These are phyloP conservation scores for Lasiosphaeria ovina DNA, from an alignment of 495 filamentous ascomycete genomes.

Conservation along the genomic window DNA sequence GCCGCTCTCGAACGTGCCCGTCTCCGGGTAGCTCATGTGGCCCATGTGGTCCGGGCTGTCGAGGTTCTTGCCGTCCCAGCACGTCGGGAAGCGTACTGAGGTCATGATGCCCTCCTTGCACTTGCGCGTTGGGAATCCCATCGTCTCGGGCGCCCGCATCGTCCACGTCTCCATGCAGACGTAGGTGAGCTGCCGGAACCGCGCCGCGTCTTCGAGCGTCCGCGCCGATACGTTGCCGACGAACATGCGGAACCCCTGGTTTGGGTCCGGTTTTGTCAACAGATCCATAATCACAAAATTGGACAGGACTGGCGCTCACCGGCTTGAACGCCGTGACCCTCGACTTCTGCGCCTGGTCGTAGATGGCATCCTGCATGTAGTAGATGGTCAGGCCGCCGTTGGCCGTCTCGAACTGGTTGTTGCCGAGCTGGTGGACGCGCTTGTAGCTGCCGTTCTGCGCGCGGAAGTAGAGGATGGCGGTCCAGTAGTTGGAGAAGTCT, in stretches of 20 bases:
- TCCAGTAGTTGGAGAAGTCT: conserved; percentile 36
- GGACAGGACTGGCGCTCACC: conserved; percentile 19
- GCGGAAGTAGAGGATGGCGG: conserved; percentile 46
- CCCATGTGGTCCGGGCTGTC: conserved; percentile 55
- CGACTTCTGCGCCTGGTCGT: conserved; percentile 31
- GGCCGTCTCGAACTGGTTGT: conserved; percentile 36
- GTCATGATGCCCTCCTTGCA: conserved; percentile 46
- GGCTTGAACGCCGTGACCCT: conserved; percentile 45
- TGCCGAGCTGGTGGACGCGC: conserved; percentile 34
- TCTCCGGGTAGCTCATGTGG: conserved; percentile 47
- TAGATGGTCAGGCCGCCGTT: conserved; percentile 43
- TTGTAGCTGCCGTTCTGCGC: conserved; percentile 42
- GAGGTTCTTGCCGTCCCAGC: conserved; percentile 58
- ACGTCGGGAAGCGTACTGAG: conserved; percentile 38
- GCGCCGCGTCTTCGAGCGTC: conserved; percentile 25
- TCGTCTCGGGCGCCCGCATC: conserved; percentile 37
- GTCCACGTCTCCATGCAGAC: conserved; percentile 39
- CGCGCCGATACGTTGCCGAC: conserved; percentile 38
- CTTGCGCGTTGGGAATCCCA: conserved; percentile 42
- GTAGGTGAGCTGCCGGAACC: conserved; percentile 38
- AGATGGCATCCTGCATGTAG: conserved; percentile 35
- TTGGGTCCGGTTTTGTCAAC: conserved; percentile 14
- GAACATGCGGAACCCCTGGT: conserved; percentile 52
- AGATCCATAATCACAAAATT: not conserved
- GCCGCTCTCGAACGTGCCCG: conserved; percentile 39